Base-by-base conservation (phyloP, 2,329 filamentous ascomycete species). In the Claviceps sp. region DNA sequence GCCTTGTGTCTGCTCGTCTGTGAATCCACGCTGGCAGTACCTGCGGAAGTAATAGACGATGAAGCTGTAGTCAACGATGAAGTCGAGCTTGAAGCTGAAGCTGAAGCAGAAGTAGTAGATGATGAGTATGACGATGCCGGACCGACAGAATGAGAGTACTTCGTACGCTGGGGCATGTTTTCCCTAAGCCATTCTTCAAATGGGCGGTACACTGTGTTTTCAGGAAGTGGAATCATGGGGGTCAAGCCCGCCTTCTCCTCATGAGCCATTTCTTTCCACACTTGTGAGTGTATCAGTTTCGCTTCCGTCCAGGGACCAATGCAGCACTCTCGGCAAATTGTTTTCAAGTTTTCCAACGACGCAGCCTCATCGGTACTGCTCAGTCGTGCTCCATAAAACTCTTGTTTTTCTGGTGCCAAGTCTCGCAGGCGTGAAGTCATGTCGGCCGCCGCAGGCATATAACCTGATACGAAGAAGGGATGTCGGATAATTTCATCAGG, bases 401-500 rank as follows among this genome's bases (percentile, higher is more conserved):
- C 72, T n/a, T 77, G 69, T 20, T 69, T 69, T 16, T 80, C 75
- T 1, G 81, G 81, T 1, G 78, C 70, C 22, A 71, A 65, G 34
- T 84, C 80, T 44, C 80, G 72, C 7, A 84, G 65, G 48, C 76
- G 76, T 5, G 72, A 63, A 18, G 72, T 81, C 61, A 84, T 83
- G 56, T 84, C 80, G 43, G 72, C 67, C 18, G 75, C 63, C 9
- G 70, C 66, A 7, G 87, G 88, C 65, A 91, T 81, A 65, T 84
- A 88, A 14, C 86, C 86, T 34, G 82, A 76, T 50, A 78, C 80
- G 72, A 93, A 93, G 66, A 91, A 93, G 5, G 81, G 73, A 62
- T 93, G 87, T 58, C 86, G 80, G 42, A 91, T 83, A 60, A 93
- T 90, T 47, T 75, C 73, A 62, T 93, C 88, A 1, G 87, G 85